A percentile compares a stretch with the other conserved stretches of the same genome.
These are phyloP conservation scores for Solanum hybrid DNA, from an alignment of 305 asterid species.

Conservation along the genomic window DNA sequence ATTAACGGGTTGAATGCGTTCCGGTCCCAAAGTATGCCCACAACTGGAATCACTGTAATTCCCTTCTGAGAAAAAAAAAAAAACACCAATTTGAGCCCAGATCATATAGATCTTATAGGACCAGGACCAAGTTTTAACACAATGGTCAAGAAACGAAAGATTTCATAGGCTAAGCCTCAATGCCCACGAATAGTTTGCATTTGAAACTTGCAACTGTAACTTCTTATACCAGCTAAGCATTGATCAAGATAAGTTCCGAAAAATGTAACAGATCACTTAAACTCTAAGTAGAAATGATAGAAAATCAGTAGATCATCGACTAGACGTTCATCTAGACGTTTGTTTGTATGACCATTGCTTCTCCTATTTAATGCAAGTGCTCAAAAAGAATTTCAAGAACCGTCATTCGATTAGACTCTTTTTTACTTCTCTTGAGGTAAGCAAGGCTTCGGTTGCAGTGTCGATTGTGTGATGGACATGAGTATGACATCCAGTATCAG, in stretches of 20 bases:
- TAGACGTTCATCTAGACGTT: neutral
- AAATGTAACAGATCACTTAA: neutral
- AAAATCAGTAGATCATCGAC: neutral
- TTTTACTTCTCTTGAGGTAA: neutral
- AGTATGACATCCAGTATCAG: neutral
- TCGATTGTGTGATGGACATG: neutral
- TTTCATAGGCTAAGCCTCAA: neutral
- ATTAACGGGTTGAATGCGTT: constrained; percentile 32
- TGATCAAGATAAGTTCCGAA: neutral
- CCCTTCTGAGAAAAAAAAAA: constrained; percentile 19
- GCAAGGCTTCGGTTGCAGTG: neutral
- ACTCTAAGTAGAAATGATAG: neutral
- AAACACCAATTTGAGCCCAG: neutral
- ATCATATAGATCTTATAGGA: neutral
- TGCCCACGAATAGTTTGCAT: neutral
- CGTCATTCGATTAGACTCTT: neutral
- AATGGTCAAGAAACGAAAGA: neutral
- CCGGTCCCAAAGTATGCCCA: constrained; percentile 56
- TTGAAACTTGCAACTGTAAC: neutral
- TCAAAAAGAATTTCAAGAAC: neutral
- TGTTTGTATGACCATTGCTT: neutral
- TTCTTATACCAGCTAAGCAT: neutral
- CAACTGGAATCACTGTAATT: constrained; percentile 52
- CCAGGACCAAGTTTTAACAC: neutral
- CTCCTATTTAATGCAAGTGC: neutral